These are phyloP conservation scores for Nicotiana undulata DNA, from an alignment of 257 asterid species.

Conservation along the genomic window DNA sequence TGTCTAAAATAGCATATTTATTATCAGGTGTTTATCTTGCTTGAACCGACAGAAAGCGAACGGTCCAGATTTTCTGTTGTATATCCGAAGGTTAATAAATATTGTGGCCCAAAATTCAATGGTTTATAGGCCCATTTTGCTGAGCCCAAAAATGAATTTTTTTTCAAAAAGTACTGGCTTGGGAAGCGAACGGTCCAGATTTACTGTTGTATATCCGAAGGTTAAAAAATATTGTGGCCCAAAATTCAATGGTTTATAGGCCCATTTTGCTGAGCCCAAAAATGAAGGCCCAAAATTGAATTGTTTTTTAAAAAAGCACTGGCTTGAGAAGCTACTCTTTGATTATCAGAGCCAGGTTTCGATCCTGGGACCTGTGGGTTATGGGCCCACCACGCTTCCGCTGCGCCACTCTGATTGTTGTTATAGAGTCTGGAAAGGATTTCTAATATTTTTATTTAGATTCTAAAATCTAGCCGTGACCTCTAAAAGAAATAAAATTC, in stretches of 20 bases:
- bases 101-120: not conserved
- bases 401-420: constrained; percentile 44
- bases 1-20: not conserved
- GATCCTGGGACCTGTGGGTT: constrained; percentile 99
- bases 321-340: not conserved
- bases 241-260: not conserved
- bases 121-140: not conserved
- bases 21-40: not conserved
- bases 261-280: not conserved
- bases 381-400: constrained; percentile 88
- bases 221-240: not conserved
- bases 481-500: not conserved
- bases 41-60: not conserved
- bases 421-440: fast-evolving
- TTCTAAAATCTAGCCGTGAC: not conserved
- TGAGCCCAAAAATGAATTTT: not conserved
- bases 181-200: not conserved
- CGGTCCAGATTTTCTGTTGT: not conserved
- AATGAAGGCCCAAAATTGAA: not conserved
- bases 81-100: not conserved
- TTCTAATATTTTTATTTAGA: too few species aligned
- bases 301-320: too few species aligned
- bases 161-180: too few species aligned
- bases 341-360: constrained; percentile 96
- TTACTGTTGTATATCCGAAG: not conserved